phyloP scores from a whole-genome alignment of 2,329 filamentous ascomycete genomes.

The Knufia fluminis region DNA sequence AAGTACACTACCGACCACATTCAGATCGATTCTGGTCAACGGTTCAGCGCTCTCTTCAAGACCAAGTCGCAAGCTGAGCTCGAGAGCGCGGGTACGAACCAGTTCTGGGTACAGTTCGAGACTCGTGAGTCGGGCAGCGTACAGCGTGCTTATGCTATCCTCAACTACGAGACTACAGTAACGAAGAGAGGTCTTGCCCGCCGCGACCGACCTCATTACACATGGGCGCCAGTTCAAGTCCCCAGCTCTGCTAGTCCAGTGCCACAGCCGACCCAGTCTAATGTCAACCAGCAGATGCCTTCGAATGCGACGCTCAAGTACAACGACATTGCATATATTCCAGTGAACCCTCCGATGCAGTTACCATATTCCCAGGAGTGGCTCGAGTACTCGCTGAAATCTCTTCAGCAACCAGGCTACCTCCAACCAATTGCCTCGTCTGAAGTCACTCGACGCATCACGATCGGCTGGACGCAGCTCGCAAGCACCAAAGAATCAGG shows the following conservation, averaged over 20 bases:
- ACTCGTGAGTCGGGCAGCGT: conserved; percentile 21
- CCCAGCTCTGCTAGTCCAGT: conserved; percentile 3
- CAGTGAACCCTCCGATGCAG: conserved; percentile 3
- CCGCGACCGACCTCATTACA: not conserved
- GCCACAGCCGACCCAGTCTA: conserved; percentile 6
- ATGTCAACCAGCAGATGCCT: conserved; percentile 5
- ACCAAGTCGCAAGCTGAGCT: conserved; percentile 37
- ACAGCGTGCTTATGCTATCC: conserved; percentile 24
- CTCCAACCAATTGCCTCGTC: conserved; percentile 26
- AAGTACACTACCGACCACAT: conserved; percentile 36
- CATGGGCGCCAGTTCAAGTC: conserved; percentile 6
- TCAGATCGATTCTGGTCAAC: conserved; percentile 50
- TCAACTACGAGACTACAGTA: conserved; percentile 20
- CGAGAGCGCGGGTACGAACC: conserved; percentile 27
- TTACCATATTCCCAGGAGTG: conserved; percentile 10
- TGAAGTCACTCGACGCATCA: conserved; percentile 41
- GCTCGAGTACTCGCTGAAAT: conserved; percentile 24
- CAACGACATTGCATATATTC: conserved; percentile 6
- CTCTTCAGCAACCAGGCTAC: conserved; percentile 16
- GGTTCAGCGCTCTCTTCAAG: conserved; percentile 49
- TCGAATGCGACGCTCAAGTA: conserved; percentile 10
- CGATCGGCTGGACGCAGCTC: conserved; percentile 35
- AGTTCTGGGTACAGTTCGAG: conserved; percentile 35
- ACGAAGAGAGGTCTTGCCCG: not conserved
- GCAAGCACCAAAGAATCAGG: conserved; percentile 27